phyloP scores from a whole-genome alignment of 2,329 filamentous ascomycete species.

The Dryadomyces sulphureus region DNA sequence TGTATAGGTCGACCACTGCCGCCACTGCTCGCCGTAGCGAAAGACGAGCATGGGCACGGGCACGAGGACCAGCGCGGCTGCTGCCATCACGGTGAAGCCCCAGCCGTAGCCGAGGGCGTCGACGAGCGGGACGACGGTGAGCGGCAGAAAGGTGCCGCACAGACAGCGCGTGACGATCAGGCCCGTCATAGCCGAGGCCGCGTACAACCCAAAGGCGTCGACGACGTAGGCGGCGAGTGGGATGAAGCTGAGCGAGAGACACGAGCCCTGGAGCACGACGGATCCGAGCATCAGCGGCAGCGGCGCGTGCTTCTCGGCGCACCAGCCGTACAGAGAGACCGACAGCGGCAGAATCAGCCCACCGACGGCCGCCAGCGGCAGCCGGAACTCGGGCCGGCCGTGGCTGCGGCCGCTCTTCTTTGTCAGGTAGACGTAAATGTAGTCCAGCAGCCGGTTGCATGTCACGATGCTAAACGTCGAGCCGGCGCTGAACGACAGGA shows the following conservation, averaged over 20 bases:
- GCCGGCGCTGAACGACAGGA: constrained; percentile 41
- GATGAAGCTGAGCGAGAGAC: constrained; percentile 29
- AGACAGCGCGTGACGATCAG: constrained; percentile 40
- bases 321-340: constrained; percentile 35
- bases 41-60: constrained; percentile 36
- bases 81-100: constrained; percentile 31
- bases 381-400: constrained; percentile 38
- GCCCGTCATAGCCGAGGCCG: constrained; percentile 41
- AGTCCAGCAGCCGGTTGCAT: constrained; percentile 36
- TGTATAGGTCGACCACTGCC: constrained; percentile 34
- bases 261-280: constrained; percentile 28
- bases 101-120: constrained; percentile 34
- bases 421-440: constrained; percentile 33
- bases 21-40: constrained; percentile 35
- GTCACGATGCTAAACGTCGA: constrained; percentile 30
- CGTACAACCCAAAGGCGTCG: constrained; percentile 39
- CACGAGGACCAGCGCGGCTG: constrained; percentile 24
- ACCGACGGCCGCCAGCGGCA: constrained; percentile 35
- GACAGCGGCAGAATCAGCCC: constrained; percentile 29
- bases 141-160: constrained; percentile 40
- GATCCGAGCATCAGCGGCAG: constrained; percentile 27
- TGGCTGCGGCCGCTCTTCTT: constrained; percentile 11
- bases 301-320: constrained; percentile 25
- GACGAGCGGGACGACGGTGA: constrained; percentile 32
- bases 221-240: constrained; percentile 41